Percentiles rank a stretch among this genome's conserved stretches.
These are phyloP conservation scores for Ascochyta lentis DNA, from an alignment of 2,329 filamentous ascomycete species.

Conservation along the genomic window DNA sequence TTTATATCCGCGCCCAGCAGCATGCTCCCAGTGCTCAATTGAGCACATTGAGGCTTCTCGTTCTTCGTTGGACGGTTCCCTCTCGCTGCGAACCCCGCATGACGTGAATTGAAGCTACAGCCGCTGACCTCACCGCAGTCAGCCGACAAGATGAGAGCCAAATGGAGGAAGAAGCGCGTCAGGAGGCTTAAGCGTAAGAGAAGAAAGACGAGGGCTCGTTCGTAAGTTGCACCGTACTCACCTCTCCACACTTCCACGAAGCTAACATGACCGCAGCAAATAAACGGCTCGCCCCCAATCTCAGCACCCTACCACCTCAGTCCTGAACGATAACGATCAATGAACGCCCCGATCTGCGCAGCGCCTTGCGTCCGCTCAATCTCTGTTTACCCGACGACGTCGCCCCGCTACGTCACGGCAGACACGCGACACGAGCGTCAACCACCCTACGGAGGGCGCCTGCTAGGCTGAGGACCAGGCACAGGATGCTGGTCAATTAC, in stretches of 20 bases:
- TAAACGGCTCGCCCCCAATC: constrained; percentile 58
- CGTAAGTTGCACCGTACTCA: constrained; percentile 66
- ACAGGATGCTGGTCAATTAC: constrained; percentile 46
- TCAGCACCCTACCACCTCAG: constrained; percentile 43
- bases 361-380: constrained; percentile 32
- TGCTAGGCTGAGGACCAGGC: constrained; percentile 34
- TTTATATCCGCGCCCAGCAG: constrained; percentile 7
- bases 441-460: constrained; percentile 29
- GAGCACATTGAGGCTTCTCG: constrained; percentile 20
- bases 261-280: constrained; percentile 47
- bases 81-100: constrained; percentile 16
- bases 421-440: constrained; percentile 37
- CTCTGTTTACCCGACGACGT: constrained; percentile 31
- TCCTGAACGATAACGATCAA: constrained; percentile 37
- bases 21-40: constrained; percentile 31
- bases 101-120: constrained; percentile 20
- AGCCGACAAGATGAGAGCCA: constrained; percentile 78
- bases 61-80: constrained; percentile 11
- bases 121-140: constrained; percentile 41
- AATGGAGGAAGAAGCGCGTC: constrained; percentile 99
- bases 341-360: constrained; percentile 37
- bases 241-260: neutral
- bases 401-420: constrained; percentile 34
- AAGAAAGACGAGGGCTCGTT: constrained; percentile 99
- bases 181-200: constrained; percentile 99